These are phyloP conservation scores for Annona cherimola DNA, from an alignment of 164 flowering plant genomes.

Conservation along the genomic window DNA sequence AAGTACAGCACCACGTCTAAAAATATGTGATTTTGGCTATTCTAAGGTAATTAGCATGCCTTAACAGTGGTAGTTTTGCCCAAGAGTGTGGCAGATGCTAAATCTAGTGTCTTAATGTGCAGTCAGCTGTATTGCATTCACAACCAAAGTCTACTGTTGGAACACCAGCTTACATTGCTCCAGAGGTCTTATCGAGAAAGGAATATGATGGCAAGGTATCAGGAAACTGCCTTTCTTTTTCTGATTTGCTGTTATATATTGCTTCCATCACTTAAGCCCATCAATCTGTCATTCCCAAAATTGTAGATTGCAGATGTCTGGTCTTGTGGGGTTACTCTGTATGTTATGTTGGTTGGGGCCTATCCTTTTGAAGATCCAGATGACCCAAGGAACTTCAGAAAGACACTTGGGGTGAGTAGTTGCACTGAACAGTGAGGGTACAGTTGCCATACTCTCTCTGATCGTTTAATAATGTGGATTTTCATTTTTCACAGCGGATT, in stretches of 20 bases:
- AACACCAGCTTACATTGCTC: conserved; percentile 87
- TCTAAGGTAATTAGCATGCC: conserved; percentile 48
- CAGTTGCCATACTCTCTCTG: too few relatives aligned
- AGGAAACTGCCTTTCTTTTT: background rate
- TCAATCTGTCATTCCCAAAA: conserved; percentile 8
- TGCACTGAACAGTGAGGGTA: background rate
- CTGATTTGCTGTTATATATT: background rate
- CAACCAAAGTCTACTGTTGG: conserved; percentile 89
- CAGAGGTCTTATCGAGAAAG: conserved; percentile 63
- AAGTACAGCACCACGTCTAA: conserved; percentile 59
- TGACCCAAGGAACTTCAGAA: conserved; percentile 73
- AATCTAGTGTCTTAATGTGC: conserved; percentile 12
- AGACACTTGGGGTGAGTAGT: conserved; percentile 57
- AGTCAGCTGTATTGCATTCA: conserved; percentile 79
- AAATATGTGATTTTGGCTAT: conserved; percentile 84
- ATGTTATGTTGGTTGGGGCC: conserved; percentile 85
- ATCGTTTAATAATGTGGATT: background rate
- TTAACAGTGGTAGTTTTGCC: background rate
- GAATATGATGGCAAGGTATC: conserved; percentile 85
- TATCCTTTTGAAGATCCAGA: conserved; percentile 90
- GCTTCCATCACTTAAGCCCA: background rate
- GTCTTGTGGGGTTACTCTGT: conserved; percentile 91
- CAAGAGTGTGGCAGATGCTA: background rate
- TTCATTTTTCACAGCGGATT: conserved; percentile 52
- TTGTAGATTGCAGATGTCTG: conserved; percentile 81